phyloP scores from a whole-genome alignment of 495 filamentous ascomycete genomes.

The Staphylotrichum tortipilum region DNA sequence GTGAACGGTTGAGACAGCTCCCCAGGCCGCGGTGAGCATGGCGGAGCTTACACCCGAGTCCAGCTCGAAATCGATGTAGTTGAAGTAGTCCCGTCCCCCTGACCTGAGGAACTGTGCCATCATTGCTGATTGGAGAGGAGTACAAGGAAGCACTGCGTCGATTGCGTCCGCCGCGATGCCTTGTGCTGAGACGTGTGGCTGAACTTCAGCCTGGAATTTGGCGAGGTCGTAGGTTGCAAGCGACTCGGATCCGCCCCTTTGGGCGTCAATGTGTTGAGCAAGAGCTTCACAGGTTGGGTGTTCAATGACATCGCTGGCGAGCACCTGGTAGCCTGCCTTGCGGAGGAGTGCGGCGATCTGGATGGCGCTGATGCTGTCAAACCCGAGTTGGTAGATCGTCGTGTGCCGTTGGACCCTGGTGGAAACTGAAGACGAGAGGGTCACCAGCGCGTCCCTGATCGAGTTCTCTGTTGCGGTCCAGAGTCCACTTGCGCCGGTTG shows the following conservation, averaged over 20 bases:
- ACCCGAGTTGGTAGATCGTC: slow-evolving; percentile 73
- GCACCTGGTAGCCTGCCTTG: slow-evolving; percentile 44
- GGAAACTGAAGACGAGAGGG: slow-evolving; percentile 42
- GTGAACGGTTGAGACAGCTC: slow-evolving; percentile 37
- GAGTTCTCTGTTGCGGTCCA: slow-evolving; percentile 45
- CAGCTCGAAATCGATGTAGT: slow-evolving; percentile 45
- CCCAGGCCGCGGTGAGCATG: slow-evolving; percentile 49
- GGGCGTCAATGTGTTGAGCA: slow-evolving; percentile 6
- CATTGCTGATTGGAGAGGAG: slow-evolving; percentile 55
- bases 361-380: slow-evolving; percentile 84
- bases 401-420: slow-evolving; percentile 49
- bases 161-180: slow-evolving; percentile 11
- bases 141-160: slow-evolving; percentile 52
- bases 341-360: slow-evolving; percentile 60
- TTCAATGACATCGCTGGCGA: slow-evolving; percentile 62
- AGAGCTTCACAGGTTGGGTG: slow-evolving; percentile 41
- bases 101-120: slow-evolving; percentile 51
- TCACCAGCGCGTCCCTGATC: slow-evolving; percentile 49
- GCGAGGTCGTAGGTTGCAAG: slow-evolving; percentile 35
- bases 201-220: slow-evolving; percentile 25
- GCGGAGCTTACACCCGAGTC: slow-evolving; percentile 3
- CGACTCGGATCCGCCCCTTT: background rate
- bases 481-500: slow-evolving; percentile 2
- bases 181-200: slow-evolving; percentile 13
- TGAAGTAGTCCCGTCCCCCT: slow-evolving; percentile 52